Conservation (phyloP, 148 eudicot genomes). For the Fallopia convolvulus region DNA sequence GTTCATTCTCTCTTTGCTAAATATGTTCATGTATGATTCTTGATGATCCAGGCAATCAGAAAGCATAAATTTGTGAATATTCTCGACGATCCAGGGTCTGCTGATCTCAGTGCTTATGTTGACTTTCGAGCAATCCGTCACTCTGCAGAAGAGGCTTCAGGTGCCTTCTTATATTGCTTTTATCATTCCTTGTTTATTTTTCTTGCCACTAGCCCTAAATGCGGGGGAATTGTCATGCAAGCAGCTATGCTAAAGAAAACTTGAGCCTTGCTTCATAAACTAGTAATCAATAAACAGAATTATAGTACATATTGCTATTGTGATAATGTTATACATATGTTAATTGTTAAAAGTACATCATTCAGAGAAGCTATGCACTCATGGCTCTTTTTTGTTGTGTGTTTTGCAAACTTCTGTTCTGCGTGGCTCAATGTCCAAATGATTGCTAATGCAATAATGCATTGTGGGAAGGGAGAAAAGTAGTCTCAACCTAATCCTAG, state of each 20-base stretch:
- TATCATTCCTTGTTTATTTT: background rate
- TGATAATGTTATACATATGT: background rate
- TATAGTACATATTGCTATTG: background rate
- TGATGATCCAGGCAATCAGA: constrained; percentile 66
- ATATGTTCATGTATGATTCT: background rate
- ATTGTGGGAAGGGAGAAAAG: background rate
- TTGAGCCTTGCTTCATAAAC: background rate
- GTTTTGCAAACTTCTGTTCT: background rate
- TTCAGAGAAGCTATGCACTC: background rate
- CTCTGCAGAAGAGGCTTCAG: constrained; percentile 86
- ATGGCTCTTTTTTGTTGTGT: background rate
- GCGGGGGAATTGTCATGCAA: background rate
- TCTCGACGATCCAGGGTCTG: constrained; percentile 77
- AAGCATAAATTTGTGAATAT: constrained; percentile 88
- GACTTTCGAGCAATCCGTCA: constrained; percentile 77
- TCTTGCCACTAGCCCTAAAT: background rate
- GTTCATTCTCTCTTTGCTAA: background rate
- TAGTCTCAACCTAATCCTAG: background rate
- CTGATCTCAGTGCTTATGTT: constrained; percentile 96
- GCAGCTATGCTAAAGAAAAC: background rate
- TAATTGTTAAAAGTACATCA: background rate
- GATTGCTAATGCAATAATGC: background rate
- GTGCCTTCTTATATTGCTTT: constrained; percentile 21
- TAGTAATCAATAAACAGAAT: background rate
- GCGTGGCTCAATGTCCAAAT: background rate